Base-by-base conservation (phyloP, 257 asterid genomes). In the Solanum lycopersicoides region DNA sequence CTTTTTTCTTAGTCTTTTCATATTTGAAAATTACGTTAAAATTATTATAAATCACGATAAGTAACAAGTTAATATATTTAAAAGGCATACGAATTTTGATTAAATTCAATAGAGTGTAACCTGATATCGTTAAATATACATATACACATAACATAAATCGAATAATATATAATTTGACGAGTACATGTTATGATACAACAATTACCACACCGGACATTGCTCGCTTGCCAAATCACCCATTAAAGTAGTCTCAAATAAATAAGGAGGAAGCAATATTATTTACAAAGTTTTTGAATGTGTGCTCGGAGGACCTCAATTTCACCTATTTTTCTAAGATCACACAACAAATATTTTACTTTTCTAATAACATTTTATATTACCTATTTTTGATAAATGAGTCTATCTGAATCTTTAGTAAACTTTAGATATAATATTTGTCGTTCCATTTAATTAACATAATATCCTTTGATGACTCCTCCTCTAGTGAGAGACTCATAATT, bases 401-500 rank as follows among this genome's bases (percentile, higher is more conserved):
- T 13, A 66, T 34, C 32, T 47, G 56, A 47, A 66, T 12, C 4
- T 25, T 18, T 15, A 50, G 21, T 50, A 50, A 50, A 50, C 23
- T 5, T 50, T 53, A 53, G 10, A 53, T 53, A 28, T 28, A 28
- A 28, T 28, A 53, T 53, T 53, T 16, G 18, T 53, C 23, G 3
- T 53, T 53, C 23, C 9, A 16, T 63, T 69, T 82, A 93, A 86
- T 93, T 93, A 30, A 95, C 95, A 53, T 86, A 94, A 91, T 86
- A 95, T 3, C 97, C 95, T 86, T 76, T 47, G 63, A 95, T 88
- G 71, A 95, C 98, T 53, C 98, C 98, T 30, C 98, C 98, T 86
- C 98, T 91, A 4, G 30, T 86, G 76, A 92, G 98, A 3, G 98
- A 95, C 90, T 95, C 98, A 12, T 93, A 95, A 73, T 94, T 94